phyloP scores from a whole-genome alignment of 1,139 yeast genomes.

The Pichia sp. region DNA sequence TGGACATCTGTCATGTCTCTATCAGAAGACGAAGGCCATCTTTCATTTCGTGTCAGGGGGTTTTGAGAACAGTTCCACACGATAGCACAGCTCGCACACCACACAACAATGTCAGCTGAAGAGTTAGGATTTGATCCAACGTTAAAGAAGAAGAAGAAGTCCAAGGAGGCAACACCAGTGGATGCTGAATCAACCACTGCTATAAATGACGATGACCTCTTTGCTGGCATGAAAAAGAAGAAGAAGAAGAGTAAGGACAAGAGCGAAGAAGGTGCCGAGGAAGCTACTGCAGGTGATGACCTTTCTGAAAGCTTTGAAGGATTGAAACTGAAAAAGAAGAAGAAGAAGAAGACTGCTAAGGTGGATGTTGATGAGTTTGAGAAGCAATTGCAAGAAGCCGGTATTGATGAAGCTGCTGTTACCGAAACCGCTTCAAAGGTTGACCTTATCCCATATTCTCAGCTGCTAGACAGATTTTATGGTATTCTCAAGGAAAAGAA shows the following conservation, averaged over 20 bases:
- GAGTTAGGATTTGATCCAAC: conserved; percentile 75
- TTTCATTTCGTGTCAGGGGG: too few species aligned
- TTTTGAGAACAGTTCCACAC: too few species aligned
- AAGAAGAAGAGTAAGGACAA: conserved; percentile 36
- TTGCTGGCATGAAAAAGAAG: conserved; percentile 49
- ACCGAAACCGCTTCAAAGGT: conserved; percentile 26
- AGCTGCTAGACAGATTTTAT: conserved; percentile 78
- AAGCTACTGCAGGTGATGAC: conserved; percentile 34
- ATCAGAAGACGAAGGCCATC: too few species aligned
- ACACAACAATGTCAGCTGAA: conserved; percentile 28
- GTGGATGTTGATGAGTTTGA: conserved; percentile 74
- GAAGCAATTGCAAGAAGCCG: conserved; percentile 85
- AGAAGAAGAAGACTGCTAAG: conserved; percentile 71
- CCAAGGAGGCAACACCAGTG: conserved; percentile 34
- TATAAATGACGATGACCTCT: conserved; percentile 38
- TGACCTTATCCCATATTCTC: conserved; percentile 69
- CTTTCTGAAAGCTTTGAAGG: conserved; percentile 64
- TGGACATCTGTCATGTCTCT: too few species aligned
- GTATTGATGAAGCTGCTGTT: conserved; percentile 46
- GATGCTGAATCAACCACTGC: conserved; percentile 16
- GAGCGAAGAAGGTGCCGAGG: conserved; percentile 28
- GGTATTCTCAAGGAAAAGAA: conserved; percentile 80
- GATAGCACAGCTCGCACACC: neutral
- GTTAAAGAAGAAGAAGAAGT: conserved; percentile 84
- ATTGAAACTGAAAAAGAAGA: conserved; percentile 60